Base-by-base conservation (phyloP, 2,329 filamentous ascomycete species). In the Endothia cerciana region DNA sequence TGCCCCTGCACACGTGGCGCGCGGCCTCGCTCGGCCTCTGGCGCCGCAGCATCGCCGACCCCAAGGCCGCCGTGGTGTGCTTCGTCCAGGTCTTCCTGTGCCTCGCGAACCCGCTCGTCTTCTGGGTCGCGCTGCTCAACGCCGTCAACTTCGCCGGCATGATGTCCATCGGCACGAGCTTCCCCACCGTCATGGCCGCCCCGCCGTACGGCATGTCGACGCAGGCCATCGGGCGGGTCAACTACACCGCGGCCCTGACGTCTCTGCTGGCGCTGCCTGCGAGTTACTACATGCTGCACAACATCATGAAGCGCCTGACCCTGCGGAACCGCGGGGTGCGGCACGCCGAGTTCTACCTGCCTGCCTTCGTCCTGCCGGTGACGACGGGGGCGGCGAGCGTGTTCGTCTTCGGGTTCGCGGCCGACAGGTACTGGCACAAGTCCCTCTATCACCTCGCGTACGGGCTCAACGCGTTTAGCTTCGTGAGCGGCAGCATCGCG, bases 291-390 rank as follows among this genome's bases (percentile, higher is more conserved):
- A 61, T 70, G 41, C 68, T 68, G n/a, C 57, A 67, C 38, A 65
- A 67, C 60, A 51, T 72, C n/a, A 72, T 71, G 28, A 69, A 70
- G 51, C 62, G 63, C 47, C 64, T 72, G 28, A 71, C 72, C 1
- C 63, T 70, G 28, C 70, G 72, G 41, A 73, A 68, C 66, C 66
- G 67, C 17, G 72, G 72, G 6, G 49, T 72, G 25, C 70, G 72
- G 17, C 71, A 74, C 45, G 72, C 72, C 5, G 72, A 74, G 61
- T 71, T 70, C 64, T 73, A 73, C 58, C 69, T 73, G 2, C 66
- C 70, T 17, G 71, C 69, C 6, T 74, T 72, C 43, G 45, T 71
- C 13, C 68, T 72, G 4, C 69, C 72, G 10, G 64, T 73, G 6
- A 25, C 71, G 4, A 59, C 68, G n/a, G 68, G 70, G 17, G 71